Conservation (phyloP, 345 rosid species). For the Populus alba region DNA sequence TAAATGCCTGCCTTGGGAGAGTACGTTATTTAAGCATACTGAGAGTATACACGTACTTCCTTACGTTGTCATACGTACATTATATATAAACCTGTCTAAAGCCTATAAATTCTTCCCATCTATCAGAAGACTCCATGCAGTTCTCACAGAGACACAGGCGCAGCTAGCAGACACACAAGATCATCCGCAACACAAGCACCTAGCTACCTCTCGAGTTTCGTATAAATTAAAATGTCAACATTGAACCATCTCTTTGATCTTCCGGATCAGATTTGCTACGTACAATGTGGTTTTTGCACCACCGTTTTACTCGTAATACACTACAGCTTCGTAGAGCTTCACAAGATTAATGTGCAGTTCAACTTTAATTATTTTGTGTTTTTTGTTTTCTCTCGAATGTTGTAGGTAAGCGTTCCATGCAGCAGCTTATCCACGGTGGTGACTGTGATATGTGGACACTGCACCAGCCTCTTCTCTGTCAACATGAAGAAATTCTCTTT, state of each 20-base stretch:
- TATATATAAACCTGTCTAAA: not conserved
- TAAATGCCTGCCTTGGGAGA: not conserved
- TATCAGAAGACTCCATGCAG: conserved; percentile 12
- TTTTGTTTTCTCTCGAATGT: not conserved
- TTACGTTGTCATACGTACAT: not conserved
- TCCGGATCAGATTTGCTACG: conserved; percentile 91
- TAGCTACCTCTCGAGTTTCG: not conserved
- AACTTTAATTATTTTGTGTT: not conserved
- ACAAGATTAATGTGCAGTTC: not conserved
- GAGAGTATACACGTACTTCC: not conserved
- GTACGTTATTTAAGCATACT: not conserved
- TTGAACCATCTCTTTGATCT: conserved; percentile 64
- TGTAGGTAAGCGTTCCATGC: conserved; percentile 88
- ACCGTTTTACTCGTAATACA: conserved; percentile 75
- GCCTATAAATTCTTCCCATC: conserved; percentile 19
- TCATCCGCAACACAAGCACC: not conserved
- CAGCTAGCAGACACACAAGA: no score
- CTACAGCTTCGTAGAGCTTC: not conserved
- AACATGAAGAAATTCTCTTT: conserved; percentile 87
- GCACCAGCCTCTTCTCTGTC: conserved; percentile 90
- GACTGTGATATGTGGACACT: conserved; percentile 94
- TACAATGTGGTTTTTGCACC: conserved; percentile 91
- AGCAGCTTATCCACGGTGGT: conserved; percentile 84
- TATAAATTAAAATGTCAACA: conserved; percentile 41
- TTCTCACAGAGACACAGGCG: not conserved